Evolutionary conservation across 2,329 filamentous ascomycete genomes (phyloP).

Genomic region (Torrubiellomyces zombiae): DNA sequence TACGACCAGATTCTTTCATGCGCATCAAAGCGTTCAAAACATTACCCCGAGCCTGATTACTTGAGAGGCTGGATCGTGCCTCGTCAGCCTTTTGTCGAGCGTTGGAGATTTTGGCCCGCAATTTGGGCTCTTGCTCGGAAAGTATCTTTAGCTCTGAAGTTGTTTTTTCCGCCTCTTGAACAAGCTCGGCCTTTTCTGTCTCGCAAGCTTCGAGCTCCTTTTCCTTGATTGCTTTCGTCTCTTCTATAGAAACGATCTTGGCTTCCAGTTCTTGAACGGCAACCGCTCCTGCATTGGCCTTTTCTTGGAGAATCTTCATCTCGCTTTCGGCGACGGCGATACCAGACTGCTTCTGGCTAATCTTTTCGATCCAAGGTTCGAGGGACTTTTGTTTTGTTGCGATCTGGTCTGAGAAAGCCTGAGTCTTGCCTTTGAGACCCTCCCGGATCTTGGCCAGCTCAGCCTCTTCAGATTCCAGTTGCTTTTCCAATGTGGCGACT

Average conservation of each 20-base stretch:
- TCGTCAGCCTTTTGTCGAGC: constrained; percentile 92
- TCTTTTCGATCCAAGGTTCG: constrained; percentile 92
- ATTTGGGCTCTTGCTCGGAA: constrained; percentile 58
- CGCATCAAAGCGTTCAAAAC: constrained; percentile 86
- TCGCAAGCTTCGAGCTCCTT: constrained; percentile 63
- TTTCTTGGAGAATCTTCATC: constrained; percentile 77
- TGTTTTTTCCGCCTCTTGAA: constrained; percentile 58
- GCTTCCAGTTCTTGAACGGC: constrained; percentile 68
- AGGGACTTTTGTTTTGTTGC: constrained; percentile 81
- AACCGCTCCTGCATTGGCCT: constrained; percentile 71
- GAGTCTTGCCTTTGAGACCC: constrained; percentile 84
- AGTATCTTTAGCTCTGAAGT: constrained; percentile 59
- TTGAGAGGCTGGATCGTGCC: constrained; percentile 75
- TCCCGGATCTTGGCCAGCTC: constrained; percentile 75
- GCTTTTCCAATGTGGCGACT: constrained; percentile 57
- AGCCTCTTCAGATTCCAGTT: constrained; percentile 62
- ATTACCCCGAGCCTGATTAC: constrained; percentile 82
- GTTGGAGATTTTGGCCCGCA: constrained; percentile 72
- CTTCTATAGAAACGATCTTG: constrained; percentile 60
- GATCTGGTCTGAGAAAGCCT: constrained; percentile 85
- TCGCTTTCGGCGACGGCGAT: constrained; percentile 93
- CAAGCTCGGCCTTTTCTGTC: constrained; percentile 51
- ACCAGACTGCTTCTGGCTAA: constrained; percentile 87
- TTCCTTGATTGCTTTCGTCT: constrained; percentile 53
- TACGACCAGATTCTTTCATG: constrained; percentile 86